Conservation (phyloP, 441 rosid genomes). For the Populus hybrid region DNA sequence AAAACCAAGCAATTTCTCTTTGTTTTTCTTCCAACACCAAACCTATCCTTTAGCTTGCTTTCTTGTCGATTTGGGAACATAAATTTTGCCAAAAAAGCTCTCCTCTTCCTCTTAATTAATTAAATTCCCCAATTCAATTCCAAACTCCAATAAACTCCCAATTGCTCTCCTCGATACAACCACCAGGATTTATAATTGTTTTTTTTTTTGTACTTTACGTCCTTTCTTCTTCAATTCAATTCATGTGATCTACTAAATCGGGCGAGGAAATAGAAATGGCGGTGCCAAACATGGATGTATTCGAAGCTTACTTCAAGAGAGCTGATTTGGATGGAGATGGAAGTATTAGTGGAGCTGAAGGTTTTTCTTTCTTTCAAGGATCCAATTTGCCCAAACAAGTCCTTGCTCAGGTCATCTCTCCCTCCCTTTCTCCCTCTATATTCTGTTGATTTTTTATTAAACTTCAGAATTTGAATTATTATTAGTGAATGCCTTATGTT, state of each 20-base stretch:
- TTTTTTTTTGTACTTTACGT: neutral
- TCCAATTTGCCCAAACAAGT: conserved; percentile 81
- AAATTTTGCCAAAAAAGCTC: neutral
- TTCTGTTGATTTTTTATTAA: neutral
- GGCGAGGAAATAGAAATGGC: conserved; percentile 36
- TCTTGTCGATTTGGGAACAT: neutral
- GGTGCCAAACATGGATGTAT: conserved; percentile 64
- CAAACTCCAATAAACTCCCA: neutral
- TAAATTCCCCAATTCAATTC: neutral
- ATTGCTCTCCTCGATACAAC: conserved; percentile 24
- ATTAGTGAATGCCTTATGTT: neutral
- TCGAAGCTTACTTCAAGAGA: conserved; percentile 76
- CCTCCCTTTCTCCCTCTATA: neutral
- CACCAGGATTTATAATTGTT: neutral
- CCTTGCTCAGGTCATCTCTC: conserved; percentile 71
- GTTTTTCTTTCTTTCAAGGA: conserved; percentile 87
- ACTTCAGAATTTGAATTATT: neutral
- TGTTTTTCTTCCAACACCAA: neutral
- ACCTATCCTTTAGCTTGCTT: neutral
- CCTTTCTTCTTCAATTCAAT: conserved; percentile 46
- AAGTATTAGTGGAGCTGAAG: conserved; percentile 88
- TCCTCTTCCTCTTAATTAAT: neutral
- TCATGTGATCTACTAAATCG: neutral
- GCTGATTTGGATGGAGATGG: conserved; percentile 99
- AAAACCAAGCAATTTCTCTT: neutral